phyloP scores from a whole-genome alignment of 2,329 filamentous ascomycete species.

The Karstenula rhodostoma region DNA sequence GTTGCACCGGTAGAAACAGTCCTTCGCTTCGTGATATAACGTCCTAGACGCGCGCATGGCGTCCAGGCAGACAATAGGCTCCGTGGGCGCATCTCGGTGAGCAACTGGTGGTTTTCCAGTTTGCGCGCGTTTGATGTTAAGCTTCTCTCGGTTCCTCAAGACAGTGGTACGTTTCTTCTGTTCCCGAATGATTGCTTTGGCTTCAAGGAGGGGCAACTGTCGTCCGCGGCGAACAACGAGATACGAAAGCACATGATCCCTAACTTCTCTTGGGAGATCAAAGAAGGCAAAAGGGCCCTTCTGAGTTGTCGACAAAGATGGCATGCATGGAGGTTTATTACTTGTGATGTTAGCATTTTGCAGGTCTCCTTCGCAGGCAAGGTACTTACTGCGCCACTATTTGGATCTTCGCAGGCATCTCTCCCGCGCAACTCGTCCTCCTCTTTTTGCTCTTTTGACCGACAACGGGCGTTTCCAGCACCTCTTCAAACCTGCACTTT shows the following conservation, averaged over 20 bases:
- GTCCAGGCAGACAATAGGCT: slow-evolving; percentile 33
- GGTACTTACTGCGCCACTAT: background rate
- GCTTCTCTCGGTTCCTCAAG: slow-evolving; percentile 30
- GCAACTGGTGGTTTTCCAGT: slow-evolving; percentile 30
- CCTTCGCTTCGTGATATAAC: slow-evolving; percentile 35
- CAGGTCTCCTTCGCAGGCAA: too few species aligned
- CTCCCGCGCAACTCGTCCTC: slow-evolving; percentile 6
- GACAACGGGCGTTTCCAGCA: slow-evolving; percentile 15
- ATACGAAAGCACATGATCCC: slow-evolving; percentile 40
- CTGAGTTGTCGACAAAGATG: background rate
- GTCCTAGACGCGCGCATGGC: slow-evolving; percentile 31
- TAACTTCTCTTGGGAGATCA: slow-evolving; percentile 36
- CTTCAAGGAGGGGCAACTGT: slow-evolving; percentile 30
- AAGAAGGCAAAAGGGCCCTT: slow-evolving; percentile 37
- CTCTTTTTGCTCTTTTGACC: slow-evolving; percentile 5
- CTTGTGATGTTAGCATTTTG: background rate
- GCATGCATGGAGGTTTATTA: slow-evolving; percentile 3
- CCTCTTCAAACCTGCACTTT: slow-evolving; percentile 35
- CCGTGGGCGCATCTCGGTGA: slow-evolving; percentile 20
- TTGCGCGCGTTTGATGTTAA: slow-evolving; percentile 34
- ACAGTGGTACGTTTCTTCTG: slow-evolving; percentile 36
- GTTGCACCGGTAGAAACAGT: slow-evolving; percentile 38
- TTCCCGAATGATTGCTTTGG: slow-evolving; percentile 31
- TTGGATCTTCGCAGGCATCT: background rate
- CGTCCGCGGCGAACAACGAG: slow-evolving; percentile 31